Evolutionary conservation across 768 basidiomycete species (phyloP).

Genomic region (Hericium erinaceus): DNA sequence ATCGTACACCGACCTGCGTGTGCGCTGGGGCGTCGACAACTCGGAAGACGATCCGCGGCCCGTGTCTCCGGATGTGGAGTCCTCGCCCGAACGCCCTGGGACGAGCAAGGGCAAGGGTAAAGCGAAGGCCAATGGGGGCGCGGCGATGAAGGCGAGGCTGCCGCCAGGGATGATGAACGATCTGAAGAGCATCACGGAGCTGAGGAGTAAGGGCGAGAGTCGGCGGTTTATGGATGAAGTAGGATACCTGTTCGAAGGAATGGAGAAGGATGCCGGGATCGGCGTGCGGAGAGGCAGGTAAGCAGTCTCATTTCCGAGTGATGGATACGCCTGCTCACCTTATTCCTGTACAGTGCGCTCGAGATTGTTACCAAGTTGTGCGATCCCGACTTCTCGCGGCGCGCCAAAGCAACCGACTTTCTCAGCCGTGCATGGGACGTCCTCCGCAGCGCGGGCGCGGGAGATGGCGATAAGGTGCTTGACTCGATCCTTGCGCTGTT

Average conservation of each 20-base stretch:
- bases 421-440: slow-evolving; percentile 60
- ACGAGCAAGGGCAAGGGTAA: slow-evolving; percentile 29
- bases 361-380: slow-evolving; percentile 71
- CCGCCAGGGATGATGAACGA: slow-evolving; percentile 60
- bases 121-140: background rate
- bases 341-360: slow-evolving; percentile 42
- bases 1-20: slow-evolving; percentile 64
- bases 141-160: slow-evolving; percentile 19
- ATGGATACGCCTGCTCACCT: background rate
- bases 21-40: slow-evolving; percentile 75
- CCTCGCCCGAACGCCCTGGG: slow-evolving; percentile 19
- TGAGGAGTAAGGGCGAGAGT: slow-evolving; percentile 72
- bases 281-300: slow-evolving; percentile 64
- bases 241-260: slow-evolving; percentile 78
- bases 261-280: slow-evolving; percentile 42
- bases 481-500: slow-evolving; percentile 58
- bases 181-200: slow-evolving; percentile 70
- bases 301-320: slow-evolving; percentile 4
- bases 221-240: slow-evolving; percentile 76
- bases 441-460: slow-evolving; percentile 48
- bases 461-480: slow-evolving; percentile 56
- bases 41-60: slow-evolving; percentile 63
- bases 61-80: slow-evolving; percentile 6
- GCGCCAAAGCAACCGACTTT: slow-evolving; percentile 72
- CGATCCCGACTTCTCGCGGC: slow-evolving; percentile 65